Base-by-base conservation (phyloP, 306 rosid species). In the Citrullus colocynthis region DNA sequence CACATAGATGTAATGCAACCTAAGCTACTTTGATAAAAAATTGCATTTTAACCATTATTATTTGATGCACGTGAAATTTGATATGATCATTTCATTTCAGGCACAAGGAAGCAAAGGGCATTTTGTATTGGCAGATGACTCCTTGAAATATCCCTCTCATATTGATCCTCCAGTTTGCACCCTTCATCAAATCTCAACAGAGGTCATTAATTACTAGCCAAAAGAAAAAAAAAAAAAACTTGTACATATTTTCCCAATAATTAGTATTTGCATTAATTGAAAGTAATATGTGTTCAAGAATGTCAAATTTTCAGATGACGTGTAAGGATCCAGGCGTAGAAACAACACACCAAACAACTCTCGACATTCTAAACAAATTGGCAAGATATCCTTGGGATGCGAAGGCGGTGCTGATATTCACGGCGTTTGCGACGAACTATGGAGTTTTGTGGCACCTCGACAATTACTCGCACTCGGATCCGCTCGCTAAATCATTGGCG, bases 381-480 rank as follows among this genome's bases (percentile, higher is more conserved):
- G 16, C 42, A 4, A 72, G 13, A 9, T 72, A 72, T 24, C 24
- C 77, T 6, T 72, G 77, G 77, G 77, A 72, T 4, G 77, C 77
- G 2, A 72, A 72, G 42, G 77, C 60, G 1, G 41, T 32, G 59
- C 15, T 72, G 60, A 72, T 52, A 21, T 72, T 72, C 0, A 0
- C 60, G 0, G 41, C 77, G 8, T 72, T 72, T 6, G 60, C 42
- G 6, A 49, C 20, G 11, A 52, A 49, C 58, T 72, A 72, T 30
- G 77, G 77, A 28, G 42, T 14, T 14, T 15, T 72, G 59, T 72
- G 77, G 77, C 77, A 72, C 15, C 77, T 72, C 77, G 59, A 72
- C 59, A 32, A 72, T 48, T 49, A 72, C 59, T 72, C 77, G 5
- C 59, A 28, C 21, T 49, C 59, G 8, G 77, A 72, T 30, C 24